These are phyloP conservation scores for Cyathus striatus DNA, from an alignment of 768 basidiomycete genomes.

Conservation along the genomic window DNA sequence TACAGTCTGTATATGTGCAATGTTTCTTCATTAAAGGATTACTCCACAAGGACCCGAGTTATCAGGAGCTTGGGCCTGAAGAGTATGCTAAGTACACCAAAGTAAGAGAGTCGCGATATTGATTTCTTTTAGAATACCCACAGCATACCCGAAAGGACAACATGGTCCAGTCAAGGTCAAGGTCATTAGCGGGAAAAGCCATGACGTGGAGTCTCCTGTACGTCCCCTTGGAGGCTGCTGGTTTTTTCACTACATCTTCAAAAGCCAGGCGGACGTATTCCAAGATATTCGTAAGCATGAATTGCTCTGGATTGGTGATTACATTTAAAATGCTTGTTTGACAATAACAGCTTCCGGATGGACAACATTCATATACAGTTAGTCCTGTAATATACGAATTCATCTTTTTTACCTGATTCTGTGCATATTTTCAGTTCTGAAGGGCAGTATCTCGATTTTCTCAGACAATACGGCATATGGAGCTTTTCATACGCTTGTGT, in stretches of 20 bases:
- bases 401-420: background rate
- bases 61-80: constrained; percentile 73
- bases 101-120: constrained; percentile 1
- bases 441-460: constrained; percentile 64
- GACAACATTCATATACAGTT: constrained; percentile 87
- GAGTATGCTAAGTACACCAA: constrained; percentile 38
- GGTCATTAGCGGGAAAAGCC: constrained; percentile 86
- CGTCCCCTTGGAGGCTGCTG: constrained; percentile 90
- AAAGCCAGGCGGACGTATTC: constrained; percentile 60
- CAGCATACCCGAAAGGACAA: constrained; percentile 64
- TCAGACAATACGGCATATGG: constrained; percentile 39
- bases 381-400: constrained; percentile 14
- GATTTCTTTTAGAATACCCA: constrained; percentile 48
- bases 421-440: constrained; percentile 43
- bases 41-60: constrained; percentile 68
- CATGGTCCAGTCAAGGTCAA: constrained; percentile 68
- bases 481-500: constrained; percentile 77
- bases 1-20: background rate
- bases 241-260: constrained; percentile 80
- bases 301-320: background rate
- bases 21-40: background rate
- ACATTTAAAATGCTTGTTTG: background rate
- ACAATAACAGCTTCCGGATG: constrained; percentile 61
- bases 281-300: constrained; percentile 70
- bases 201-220: constrained; percentile 85